Evolutionary conservation across 2,329 filamentous ascomycete genomes (phyloP).

Genomic region (Capronia epimyces): DNA sequence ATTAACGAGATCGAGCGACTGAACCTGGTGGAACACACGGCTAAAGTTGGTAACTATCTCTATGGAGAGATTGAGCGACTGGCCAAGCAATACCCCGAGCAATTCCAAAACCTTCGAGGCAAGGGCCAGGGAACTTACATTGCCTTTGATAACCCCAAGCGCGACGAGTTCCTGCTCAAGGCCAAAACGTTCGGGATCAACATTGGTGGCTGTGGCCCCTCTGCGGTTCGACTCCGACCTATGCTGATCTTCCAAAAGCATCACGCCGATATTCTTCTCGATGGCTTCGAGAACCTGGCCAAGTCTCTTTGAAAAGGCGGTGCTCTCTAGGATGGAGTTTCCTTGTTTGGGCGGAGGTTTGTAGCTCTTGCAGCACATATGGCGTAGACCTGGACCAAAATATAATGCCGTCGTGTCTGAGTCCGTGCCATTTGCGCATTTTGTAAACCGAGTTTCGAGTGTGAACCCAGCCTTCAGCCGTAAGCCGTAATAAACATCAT

Average conservation of each 20-base stretch:
- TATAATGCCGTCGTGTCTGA: not conserved
- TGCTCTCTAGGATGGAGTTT: not conserved
- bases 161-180: conserved; percentile 72
- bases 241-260: conserved; percentile 92
- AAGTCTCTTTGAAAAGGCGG: conserved; percentile 31
- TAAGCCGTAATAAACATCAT: too few relatives aligned
- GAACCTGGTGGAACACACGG: conserved; percentile 74
- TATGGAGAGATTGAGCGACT: conserved; percentile 64
- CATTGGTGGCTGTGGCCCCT: conserved; percentile 73
- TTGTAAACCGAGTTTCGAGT: not conserved
- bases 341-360: not conserved
- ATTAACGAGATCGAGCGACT: conserved; percentile 71
- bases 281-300: conserved; percentile 69
- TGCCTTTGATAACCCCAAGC: conserved; percentile 76
- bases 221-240: conserved; percentile 71
- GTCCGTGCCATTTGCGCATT: not conserved
- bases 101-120: conserved; percentile 78
- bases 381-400: not conserved
- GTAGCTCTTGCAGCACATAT: not conserved
- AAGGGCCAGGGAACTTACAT: conserved; percentile 89
- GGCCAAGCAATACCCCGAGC: conserved; percentile 63
- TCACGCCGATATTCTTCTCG: conserved; percentile 77
- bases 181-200: conserved; percentile 79
- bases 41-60: conserved; percentile 71
- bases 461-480: too few relatives aligned